Evolutionary conservation across 2,329 filamentous ascomycete species (phyloP).

Genomic region (Curvularia hawaiiensis): DNA sequence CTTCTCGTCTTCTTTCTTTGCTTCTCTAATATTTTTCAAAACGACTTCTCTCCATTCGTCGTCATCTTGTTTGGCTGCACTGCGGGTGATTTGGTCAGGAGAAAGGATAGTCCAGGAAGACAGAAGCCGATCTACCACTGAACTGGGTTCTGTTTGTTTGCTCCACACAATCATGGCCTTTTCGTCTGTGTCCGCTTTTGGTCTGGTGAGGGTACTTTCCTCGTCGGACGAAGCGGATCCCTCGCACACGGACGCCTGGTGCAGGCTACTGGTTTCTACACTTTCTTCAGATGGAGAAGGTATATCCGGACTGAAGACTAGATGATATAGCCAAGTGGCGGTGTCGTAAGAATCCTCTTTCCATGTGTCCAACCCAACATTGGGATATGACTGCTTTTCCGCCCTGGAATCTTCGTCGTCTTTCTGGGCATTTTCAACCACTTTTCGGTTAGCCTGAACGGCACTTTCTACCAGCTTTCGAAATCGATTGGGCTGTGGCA

Average conservation of each 20-base stretch:
- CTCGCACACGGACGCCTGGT: slow-evolving; percentile 8
- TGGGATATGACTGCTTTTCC: slow-evolving; percentile 1
- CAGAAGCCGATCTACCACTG: slow-evolving; percentile 24
- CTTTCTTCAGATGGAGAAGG: not conserved
- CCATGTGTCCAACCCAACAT: slow-evolving; percentile 17
- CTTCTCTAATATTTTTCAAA: not conserved
- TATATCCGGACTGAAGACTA: slow-evolving; percentile 18
- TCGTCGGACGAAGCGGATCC: not conserved
- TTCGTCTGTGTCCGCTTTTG: not conserved
- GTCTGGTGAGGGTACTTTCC: not conserved
- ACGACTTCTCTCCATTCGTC: slow-evolving; percentile 5
- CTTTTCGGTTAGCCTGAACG: slow-evolving; percentile 22
- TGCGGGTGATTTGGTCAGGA: slow-evolving; percentile 14
- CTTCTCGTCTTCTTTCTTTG: not conserved
- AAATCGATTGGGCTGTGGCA: slow-evolving; percentile 15
- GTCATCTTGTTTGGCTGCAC: slow-evolving; percentile 6
- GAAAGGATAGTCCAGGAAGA: slow-evolving; percentile 22
- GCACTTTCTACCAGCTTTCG: slow-evolving; percentile 26
- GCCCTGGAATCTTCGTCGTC: slow-evolving; percentile 11
- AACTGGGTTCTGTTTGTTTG: slow-evolving; percentile 15
- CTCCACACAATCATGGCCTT: slow-evolving; percentile 10
- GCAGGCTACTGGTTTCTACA: not conserved
- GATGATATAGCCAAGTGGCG: slow-evolving; percentile 29
- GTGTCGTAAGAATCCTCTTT: slow-evolving; percentile 22
- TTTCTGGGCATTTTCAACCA: slow-evolving; percentile 23